Base-by-base conservation (phyloP, 176 grass and related monocot species). In the Carex myosuroides region DNA sequence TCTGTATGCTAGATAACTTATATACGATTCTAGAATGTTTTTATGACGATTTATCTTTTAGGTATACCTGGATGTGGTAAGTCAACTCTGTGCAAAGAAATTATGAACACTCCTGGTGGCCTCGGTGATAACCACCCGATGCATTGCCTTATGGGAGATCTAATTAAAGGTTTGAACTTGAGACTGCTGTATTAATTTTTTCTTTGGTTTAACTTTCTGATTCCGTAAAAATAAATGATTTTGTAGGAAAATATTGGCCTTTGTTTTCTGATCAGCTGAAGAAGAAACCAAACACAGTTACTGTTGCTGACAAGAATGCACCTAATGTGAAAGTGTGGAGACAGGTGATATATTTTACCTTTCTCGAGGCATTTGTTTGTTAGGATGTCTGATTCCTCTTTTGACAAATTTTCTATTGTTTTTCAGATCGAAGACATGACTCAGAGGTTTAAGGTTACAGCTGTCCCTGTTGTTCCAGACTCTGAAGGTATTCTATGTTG, bases 21-120 rank as follows among this genome's bases (percentile, higher is more conserved):
- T 14, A 50, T 83, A 18, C 68, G 24, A 29, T 83, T 68, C n/a
- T 50, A 54, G 41, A 50, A 13, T 50, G 2, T 33, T 83, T 54
- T 53, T 44, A 33, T 57, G 24, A 35, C 1, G 13, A 78, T 64
- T 82, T 85, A 12, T 71, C 42, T 48, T 90, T 80, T 81, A 98
- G 95, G 95, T 84, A 95, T 98, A 91, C 95, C 95, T 81, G 95
- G 95, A 33, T 98, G 95, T 93, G 95, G 92, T 46, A 98, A 98
- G 83, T 98, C 92, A 65, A 91, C 92, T 85, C 64, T 98, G 37
- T 98, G 95, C 84, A 93, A 90, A 83, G 89, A 98, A 93, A 95
- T 98, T 88, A 85, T 98, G 50, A 91, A 81, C 60, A 80, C 18
- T 10, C 89, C 91, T 58, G 92, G 85, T 88, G 88, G 89, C 58